phyloP scores from a whole-genome alignment of 2,329 filamentous ascomycete species.

The Xylaria arbuscula region DNA sequence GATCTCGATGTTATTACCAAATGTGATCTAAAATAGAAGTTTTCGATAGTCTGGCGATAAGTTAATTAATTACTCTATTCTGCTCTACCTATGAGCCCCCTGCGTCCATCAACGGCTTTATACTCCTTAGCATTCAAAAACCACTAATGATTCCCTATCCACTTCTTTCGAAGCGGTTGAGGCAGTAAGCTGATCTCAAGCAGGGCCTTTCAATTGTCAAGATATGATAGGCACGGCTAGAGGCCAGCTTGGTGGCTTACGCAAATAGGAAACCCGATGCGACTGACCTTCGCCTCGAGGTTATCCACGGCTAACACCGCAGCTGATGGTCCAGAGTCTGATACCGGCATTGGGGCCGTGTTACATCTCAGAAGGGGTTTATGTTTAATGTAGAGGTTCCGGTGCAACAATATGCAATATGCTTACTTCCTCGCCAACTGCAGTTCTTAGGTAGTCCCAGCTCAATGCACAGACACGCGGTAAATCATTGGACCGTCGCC shows the following conservation, averaged over 20 bases:
- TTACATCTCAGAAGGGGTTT: neutral
- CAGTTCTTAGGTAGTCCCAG: neutral
- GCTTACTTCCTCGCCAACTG: neutral
- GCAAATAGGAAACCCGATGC: conserved; percentile 21
- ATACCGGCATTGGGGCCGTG: neutral
- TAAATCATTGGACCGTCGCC: conserved; percentile 13
- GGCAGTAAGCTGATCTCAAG: neutral
- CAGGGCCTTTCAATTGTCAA: neutral
- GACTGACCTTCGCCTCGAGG: neutral
- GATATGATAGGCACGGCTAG: neutral
- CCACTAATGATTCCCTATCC: neutral
- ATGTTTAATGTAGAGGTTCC: neutral
- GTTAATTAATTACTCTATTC: neutral
- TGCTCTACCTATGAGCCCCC: neutral
- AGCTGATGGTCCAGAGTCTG: neutral
- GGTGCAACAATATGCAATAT: neutral
- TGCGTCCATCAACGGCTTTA: neutral
- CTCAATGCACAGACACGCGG: neutral
- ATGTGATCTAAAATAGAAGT: neutral
- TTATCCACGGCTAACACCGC: conserved; percentile 19
- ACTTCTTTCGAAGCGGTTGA: neutral
- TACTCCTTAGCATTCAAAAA: neutral
- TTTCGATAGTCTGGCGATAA: neutral
- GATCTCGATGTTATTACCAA: neutral
- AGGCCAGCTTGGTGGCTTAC: conserved; percentile 2